Evolutionary conservation across 2,329 filamentous ascomycete genomes (phyloP), one percentile per base, ranked within the genome.

Genomic region (Grosmannia clavigera): DNA sequence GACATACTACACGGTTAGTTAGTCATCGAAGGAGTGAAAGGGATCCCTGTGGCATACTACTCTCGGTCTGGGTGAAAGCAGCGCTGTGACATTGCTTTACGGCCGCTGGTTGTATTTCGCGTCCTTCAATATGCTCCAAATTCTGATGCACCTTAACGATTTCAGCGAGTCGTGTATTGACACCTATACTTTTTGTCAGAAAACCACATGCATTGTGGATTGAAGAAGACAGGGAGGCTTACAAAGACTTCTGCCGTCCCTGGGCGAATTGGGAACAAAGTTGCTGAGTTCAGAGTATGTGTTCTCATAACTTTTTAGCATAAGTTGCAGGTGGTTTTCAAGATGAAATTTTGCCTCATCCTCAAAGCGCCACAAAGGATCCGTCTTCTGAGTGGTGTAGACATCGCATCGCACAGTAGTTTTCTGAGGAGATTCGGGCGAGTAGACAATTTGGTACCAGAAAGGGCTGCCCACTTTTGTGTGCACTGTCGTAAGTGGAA

Each of bases 371-470:
- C 22, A 14, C 2, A 52, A n/a, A 7, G 12, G 14, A 9, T 11
- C 22, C 3, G 22, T 10, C 9, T 33, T 25, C 16, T n/a, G 43
- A 10, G 12, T 31, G 3, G 27, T 25, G 29, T 60, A 60, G 10
- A 60, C 55, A 12, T 55, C 38, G n/a, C 59, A 60, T 10, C 50
- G 48, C 48, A 60, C 14, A 0, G 59, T 60, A 0, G 59, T 60
- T n/a, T 55, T 38, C 4, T 7, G 11, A 1, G 55, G 16, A 2
- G 55, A 54, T n/a, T 58, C 55, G 3, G 59, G 59, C 4, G 40
- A 52, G 22, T 50, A 60, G 10, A 43, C 25, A 4, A 60, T 29
- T 1, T 60, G 55, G n/a, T 29, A 58, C 59, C 59, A 60, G 10
- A 58, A 54, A 2, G 59, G 55, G 9, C 50, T 22, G 27, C 38